phyloP scores from a whole-genome alignment of 2,329 filamentous ascomycete species.

The Berkeleyomyces basicola region DNA sequence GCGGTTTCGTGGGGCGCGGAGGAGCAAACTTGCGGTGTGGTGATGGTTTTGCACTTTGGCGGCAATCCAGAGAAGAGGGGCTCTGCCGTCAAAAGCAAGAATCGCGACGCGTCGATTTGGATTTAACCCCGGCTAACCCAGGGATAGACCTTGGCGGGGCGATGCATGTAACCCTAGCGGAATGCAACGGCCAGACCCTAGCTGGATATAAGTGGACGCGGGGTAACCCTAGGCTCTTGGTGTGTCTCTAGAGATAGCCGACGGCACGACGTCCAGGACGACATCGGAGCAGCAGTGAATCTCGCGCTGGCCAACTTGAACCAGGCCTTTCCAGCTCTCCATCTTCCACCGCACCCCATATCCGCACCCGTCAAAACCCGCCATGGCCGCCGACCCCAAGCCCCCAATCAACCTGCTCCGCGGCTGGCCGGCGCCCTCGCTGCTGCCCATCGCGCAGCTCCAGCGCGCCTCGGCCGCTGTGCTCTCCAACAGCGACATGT shows the following conservation, averaged over 20 bases:
- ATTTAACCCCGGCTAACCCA: slow-evolving; percentile 5
- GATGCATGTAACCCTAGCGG: background rate
- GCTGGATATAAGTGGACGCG: background rate
- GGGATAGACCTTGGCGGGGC: background rate
- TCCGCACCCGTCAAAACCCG: background rate
- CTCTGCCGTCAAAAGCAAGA: background rate
- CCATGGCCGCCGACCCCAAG: slow-evolving; percentile 18
- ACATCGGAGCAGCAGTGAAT: too few species aligned
- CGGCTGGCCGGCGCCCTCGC: slow-evolving; percentile 46
- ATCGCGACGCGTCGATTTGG: slow-evolving; percentile 6
- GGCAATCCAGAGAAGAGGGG: too few species aligned
- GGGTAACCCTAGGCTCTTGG: background rate
- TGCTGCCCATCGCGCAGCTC: slow-evolving; percentile 51
- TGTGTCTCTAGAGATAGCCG: background rate
- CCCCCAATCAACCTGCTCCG: slow-evolving; percentile 45
- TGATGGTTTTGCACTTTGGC: too few species aligned
- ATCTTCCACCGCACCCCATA: background rate
- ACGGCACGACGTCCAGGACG: background rate
- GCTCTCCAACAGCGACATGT: slow-evolving; percentile 42
- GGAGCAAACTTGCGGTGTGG: too few species aligned
- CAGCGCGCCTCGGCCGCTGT: slow-evolving; percentile 41
- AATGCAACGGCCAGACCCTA: background rate
- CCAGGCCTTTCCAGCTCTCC: background rate
- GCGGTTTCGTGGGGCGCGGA: too few species aligned
- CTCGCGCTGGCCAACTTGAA: background rate